Base-by-base conservation (phyloP, 345 rosid genomes). In the Orychophragmus violaceus region DNA sequence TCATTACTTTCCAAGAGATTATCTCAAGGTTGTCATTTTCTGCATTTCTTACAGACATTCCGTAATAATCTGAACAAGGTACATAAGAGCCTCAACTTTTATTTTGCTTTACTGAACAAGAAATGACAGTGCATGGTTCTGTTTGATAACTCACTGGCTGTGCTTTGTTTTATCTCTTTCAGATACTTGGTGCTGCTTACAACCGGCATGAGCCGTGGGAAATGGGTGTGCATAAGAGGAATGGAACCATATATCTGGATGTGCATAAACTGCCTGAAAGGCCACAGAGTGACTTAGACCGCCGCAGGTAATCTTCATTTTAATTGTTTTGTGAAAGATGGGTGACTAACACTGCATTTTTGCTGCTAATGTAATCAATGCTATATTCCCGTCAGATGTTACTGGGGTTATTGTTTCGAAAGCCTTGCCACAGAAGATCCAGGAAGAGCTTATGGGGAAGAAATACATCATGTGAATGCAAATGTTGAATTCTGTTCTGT, bases 161-260 rank as follows among this genome's bases (percentile, higher is more conserved):
- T n/a, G 6, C 33, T 24, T 17, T 64, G 30, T 8, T 80, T 30
- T 36, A 65, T 55, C 4, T 61, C 13, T 36, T 58, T 76, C 71
- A 93, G 99, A 94, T 94, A 75, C 33, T 94, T 67, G 89, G 88
- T 30, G 82, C 99, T 77, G 91, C 93, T 64, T 94, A 94, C 77
- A 79, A 83, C 66, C 79, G 80, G 65, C 75, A 82, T 57, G 99
- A 94, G 42, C 88, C 97, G 30, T 94, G 99, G 99, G 97, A 90
- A 81, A 94, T 94, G 99, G 99, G 99, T 11, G 97, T 94, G 79
- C 99, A 94, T 76, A 90, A 88, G 81, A 83, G 97, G 83, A 88
- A 90, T 66, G 97, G 97, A 48, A 87, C 83, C 21, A 89, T 94
- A 46, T 90, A 94, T 81, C 86, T 88, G 37, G 97, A 94, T 62